Evolutionary conservation across 1,139 yeast genomes (phyloP).

Genomic region (Blastobotrys elegans): DNA sequence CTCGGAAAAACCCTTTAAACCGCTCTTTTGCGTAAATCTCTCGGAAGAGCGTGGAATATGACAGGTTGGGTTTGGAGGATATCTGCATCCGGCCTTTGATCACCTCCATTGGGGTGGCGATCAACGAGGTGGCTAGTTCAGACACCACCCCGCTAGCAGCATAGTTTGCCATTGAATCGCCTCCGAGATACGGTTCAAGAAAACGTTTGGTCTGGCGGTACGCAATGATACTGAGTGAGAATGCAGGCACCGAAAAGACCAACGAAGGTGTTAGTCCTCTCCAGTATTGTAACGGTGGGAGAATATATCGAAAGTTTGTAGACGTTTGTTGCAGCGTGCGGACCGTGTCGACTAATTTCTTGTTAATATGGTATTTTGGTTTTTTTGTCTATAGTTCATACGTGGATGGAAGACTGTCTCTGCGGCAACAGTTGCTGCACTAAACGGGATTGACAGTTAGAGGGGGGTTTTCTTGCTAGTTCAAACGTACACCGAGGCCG

Average conservation of each 20-base stretch:
- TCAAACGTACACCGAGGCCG: no score
- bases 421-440: slow-evolving; percentile 35
- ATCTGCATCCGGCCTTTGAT: slow-evolving; percentile 39
- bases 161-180: slow-evolving; percentile 30
- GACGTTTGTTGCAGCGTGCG: slow-evolving; percentile 40
- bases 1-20: slow-evolving; percentile 36
- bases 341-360: slow-evolving; percentile 37
- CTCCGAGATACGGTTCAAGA: slow-evolving; percentile 28
- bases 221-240: slow-evolving; percentile 35
- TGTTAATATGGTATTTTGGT: background rate
- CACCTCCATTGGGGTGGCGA: slow-evolving; percentile 42
- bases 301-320: slow-evolving; percentile 31
- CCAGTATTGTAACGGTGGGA: slow-evolving; percentile 37
- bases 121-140: slow-evolving; percentile 34
- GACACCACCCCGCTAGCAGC: slow-evolving; percentile 34
- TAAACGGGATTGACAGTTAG: no score
- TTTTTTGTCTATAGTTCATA: slow-evolving; percentile 16
- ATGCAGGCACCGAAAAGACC: slow-evolving; percentile 36
- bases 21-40: slow-evolving; percentile 31
- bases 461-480: no score
- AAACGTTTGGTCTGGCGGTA: slow-evolving; percentile 34
- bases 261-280: slow-evolving; percentile 35
- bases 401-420: slow-evolving; percentile 35
- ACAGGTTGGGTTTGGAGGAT: background rate
- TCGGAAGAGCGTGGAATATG: slow-evolving; percentile 21